Conservation (phyloP, 768 basidiomycete species). For the Kwoniella mangroviensis region DNA sequence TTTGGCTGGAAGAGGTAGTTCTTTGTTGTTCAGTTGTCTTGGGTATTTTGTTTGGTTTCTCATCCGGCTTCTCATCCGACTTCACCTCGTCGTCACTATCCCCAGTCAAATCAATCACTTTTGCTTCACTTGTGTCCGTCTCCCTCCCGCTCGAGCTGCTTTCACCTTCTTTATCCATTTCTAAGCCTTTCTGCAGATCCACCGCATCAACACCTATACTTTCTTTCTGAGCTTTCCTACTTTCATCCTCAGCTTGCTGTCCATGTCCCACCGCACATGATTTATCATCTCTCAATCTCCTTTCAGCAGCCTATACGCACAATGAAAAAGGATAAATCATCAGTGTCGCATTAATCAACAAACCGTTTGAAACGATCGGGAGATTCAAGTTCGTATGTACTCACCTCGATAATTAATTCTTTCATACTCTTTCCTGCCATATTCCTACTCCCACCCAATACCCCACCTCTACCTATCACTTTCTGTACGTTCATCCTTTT, state of each 20-base stretch:
- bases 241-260: constrained; percentile 57
- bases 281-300: constrained; percentile 73
- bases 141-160: too few species aligned
- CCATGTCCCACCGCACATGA: constrained; percentile 62
- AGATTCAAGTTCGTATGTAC: constrained; percentile 36
- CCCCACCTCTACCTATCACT: constrained; percentile 64
- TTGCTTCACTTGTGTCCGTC: neutral
- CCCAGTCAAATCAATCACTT: constrained; percentile 26
- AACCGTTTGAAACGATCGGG: too few species aligned
- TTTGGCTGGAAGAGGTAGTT: neutral
- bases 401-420: constrained; percentile 74
- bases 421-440: constrained; percentile 64
- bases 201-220: constrained; percentile 67
- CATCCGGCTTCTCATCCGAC: neutral
- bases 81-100: constrained; percentile 10
- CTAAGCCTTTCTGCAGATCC: constrained; percentile 29
- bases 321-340: constrained; percentile 50
- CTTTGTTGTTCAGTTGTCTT: constrained; percentile 44
- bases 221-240: constrained; percentile 70
- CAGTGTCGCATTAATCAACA: too few species aligned
- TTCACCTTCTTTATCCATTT: neutral
- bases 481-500: constrained; percentile 64
- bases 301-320: constrained; percentile 76
- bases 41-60: neutral
- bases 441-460: constrained; percentile 64